Base-by-base conservation (phyloP, 2,329 filamentous ascomycete species). In the Trichoderma hamatum region DNA sequence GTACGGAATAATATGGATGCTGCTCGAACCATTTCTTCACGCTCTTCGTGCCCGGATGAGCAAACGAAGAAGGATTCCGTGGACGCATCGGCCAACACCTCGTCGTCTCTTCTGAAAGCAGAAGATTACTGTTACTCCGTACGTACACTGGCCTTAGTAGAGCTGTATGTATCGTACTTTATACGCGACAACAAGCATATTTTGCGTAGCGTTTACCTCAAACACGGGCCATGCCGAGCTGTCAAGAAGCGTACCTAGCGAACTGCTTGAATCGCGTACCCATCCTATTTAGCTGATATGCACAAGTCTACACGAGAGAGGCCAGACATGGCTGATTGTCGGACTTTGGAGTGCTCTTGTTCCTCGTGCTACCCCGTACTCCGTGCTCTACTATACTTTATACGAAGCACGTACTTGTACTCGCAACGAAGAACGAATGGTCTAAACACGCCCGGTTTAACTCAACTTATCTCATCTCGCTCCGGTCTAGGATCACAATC, bases 151-250 rank as follows among this genome's bases (percentile, higher is more conserved):
- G 32, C 46, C 30, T 21, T 7, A 52, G 30, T 39, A 26, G 11
- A 13, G 46, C 46, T 24, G 3, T 49, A n/a, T 11, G 46, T 21
- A 49, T 10, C 10, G 43, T 49, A 2, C 43, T 36, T 36, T 36
- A 49, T 19, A 5, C 16, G 14, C 14, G 13, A 16, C 46, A 24
- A 13, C 9, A 24, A 21, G 46, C 46, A n/a, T 39, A 19, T 13
- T 28, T 9, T 34, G 26, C 39, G 52, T 49, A 54, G 52, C 28
- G 54, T 51, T 26, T 13, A 14, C 26, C 63, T 36, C 26, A 51
- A 21, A 16, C 30, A 46, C 63, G 63, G 63, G 28, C 36, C 54
- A 26, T 59, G 54, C 63, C 63, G 36, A 59, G 39, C 63, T 58
- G 63, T 66, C 63, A 59, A 43, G 39, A 32, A 49, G 63, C 26